Evolutionary conservation across 768 basidiomycete genomes (phyloP).

Genomic region (Leccinum broughii): DNA sequence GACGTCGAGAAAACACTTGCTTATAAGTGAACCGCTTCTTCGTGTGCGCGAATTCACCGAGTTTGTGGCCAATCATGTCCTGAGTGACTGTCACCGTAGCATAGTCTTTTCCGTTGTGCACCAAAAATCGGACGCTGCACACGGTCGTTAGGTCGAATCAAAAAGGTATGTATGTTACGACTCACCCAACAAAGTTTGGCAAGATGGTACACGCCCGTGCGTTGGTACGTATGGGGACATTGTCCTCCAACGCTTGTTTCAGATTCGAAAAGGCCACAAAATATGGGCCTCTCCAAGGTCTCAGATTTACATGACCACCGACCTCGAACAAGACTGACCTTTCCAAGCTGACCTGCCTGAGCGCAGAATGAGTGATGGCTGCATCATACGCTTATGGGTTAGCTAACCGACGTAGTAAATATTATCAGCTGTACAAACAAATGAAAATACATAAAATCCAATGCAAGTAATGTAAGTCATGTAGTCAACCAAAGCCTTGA

Average conservation of each 20-base stretch:
- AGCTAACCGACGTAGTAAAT: neutral
- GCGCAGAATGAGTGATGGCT: conserved; percentile 56
- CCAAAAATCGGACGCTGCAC: conserved; percentile 77
- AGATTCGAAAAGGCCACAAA: conserved; percentile 93
- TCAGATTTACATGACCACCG: neutral
- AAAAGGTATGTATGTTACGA: neutral
- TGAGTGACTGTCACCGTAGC: conserved; percentile 84
- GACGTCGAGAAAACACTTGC: conserved; percentile 47
- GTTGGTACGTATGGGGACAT: conserved; percentile 85
- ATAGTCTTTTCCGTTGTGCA: conserved; percentile 94
- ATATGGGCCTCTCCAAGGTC: conserved; percentile 68
- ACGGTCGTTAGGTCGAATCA: neutral
- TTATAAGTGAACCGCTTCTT: conserved; percentile 84
- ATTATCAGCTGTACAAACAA: neutral
- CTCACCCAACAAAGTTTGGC: conserved; percentile 94
- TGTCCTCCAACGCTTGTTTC: conserved; percentile 74
- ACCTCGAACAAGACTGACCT: conserved; percentile 41
- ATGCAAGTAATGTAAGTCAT: too few species aligned
- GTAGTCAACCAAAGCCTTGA: too few species aligned
- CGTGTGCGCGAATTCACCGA: conserved; percentile 93
- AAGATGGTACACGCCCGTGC: conserved; percentile 90
- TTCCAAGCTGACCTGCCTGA: conserved; percentile 86
- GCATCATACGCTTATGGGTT: conserved; percentile 45
- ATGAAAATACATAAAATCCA: neutral
- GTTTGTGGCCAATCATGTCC: conserved; percentile 98